Evolutionary conservation across 2,329 filamentous ascomycete genomes (phyloP), one percentile per base, ranked within the genome.

Genomic region (Ceratocystiopsis sp.): DNA sequence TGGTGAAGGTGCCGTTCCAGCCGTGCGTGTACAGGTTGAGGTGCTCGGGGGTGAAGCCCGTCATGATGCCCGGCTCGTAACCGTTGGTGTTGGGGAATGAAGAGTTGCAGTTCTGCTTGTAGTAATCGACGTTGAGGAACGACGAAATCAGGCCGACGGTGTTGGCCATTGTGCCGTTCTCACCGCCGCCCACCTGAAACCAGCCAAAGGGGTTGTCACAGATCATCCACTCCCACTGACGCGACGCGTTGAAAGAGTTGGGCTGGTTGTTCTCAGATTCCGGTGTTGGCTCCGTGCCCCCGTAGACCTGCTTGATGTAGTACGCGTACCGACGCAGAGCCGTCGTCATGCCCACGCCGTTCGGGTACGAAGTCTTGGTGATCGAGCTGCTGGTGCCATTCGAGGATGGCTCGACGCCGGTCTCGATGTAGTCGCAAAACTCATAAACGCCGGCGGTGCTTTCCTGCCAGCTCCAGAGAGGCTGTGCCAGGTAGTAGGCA

Each of bases 211-310:
- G 59, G 44, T 62, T 59, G 55, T 73, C 72, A 59, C 71, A 75
- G 9, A 66, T 59, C 55, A 75, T 62, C 69, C 69, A 75, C 8
- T 61, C 55, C 71, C 70, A 75, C 49, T 73, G 69, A 3, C 69
- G 59, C 50, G 57, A 54, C 50, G 67, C 60, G 35, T 59, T 59
- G 37, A 43, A 43, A 3, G 14, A n/a, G 10, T 35, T 21, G 21
- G 21, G 21, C 8, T 21, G 21, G 21, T 21, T 21, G 4, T n/a
- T n/a, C n/a, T n/a, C n/a, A n/a, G 8, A 21, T 21, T 21, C 21
- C 21, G 4, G 4, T 8, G 21, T 21, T 4, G 4, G 4, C 4
- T 21, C 8, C 21, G 21, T 21, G 4, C 8, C 4, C 21, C 21
- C 21, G 21, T 4, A 4, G 4, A 21, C 21, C 21, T 58, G 56